These are phyloP conservation scores for Jackrogersella minutella DNA, from an alignment of 495 filamentous ascomycete genomes.

Conservation along the genomic window DNA sequence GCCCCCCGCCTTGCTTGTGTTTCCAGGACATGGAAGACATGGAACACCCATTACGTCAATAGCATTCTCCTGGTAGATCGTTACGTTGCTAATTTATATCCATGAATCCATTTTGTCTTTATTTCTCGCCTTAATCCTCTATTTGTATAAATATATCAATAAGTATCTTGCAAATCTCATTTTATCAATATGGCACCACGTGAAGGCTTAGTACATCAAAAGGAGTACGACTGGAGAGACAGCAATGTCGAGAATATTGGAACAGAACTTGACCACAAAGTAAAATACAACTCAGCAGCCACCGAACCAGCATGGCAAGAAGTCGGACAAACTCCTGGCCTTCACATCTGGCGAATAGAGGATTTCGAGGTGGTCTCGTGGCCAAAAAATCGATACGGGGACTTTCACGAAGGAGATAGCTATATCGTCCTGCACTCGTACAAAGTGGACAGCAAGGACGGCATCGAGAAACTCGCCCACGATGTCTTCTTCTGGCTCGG, in stretches of 20 bases:
- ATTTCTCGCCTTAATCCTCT: no score
- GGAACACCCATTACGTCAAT: slow-evolving; percentile 21
- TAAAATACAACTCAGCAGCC: slow-evolving; percentile 67
- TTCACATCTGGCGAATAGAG: slow-evolving; percentile 69
- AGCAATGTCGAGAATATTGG: slow-evolving; percentile 70
- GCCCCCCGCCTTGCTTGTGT: slow-evolving; percentile 24
- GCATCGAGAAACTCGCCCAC: slow-evolving; percentile 58
- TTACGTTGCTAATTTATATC: no score
- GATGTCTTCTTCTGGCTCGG: slow-evolving; percentile 71
- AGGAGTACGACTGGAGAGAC: slow-evolving; percentile 68
- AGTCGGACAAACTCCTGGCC: slow-evolving; percentile 57
- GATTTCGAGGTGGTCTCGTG: slow-evolving; percentile 67
- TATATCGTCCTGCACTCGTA: slow-evolving; percentile 67
- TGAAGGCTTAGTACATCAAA: slow-evolving; percentile 63
- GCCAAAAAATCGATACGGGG: slow-evolving; percentile 59
- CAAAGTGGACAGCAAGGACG: slow-evolving; percentile 54
- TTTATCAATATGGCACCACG: slow-evolving; percentile 58
- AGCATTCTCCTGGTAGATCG: slow-evolving; percentile 2
- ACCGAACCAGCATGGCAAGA: slow-evolving; percentile 70
- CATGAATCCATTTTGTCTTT: no score
- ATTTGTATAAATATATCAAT: no score
- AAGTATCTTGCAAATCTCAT: background rate
- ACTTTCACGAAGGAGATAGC: slow-evolving; percentile 70
- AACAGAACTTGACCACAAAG: slow-evolving; percentile 65
- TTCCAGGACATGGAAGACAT: slow-evolving; percentile 7